A percentile compares a stretch with the other conserved stretches of the same genome.
Evolutionary conservation across 1,284 basidiomycete species (phyloP).

Genomic region (Spongiforma sp.): DNA sequence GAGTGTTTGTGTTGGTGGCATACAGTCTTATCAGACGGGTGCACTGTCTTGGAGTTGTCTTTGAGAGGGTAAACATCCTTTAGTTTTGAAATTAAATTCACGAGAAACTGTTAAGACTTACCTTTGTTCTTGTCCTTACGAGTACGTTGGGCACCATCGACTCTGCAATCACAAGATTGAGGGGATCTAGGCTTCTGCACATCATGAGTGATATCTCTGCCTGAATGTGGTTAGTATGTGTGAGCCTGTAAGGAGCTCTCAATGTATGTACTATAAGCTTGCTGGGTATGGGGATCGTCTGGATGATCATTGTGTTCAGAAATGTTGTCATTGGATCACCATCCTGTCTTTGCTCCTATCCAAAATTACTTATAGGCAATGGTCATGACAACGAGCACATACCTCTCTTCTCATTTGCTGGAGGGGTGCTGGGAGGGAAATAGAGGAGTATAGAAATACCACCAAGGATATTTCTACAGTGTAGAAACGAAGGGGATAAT

Average conservation of each 20-base stretch:
- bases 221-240: background rate
- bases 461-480: too few relatives aligned
- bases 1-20: background rate
- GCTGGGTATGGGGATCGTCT: background rate
- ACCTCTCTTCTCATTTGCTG: background rate
- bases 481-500: too few relatives aligned
- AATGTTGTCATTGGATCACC: background rate
- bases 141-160: background rate
- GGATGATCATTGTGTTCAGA: background rate
- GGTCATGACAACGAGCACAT: background rate
- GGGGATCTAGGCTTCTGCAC: background rate
- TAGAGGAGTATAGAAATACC: background rate
- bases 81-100: background rate
- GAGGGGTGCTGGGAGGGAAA: background rate
- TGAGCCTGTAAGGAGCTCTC: background rate
- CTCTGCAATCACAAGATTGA: background rate
- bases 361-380: background rate
- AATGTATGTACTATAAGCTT: background rate
- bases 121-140: background rate
- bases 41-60: background rate
- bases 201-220: background rate
- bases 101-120: background rate
- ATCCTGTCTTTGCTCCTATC: background rate
- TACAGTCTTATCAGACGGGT: background rate
- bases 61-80: background rate